These are phyloP conservation scores for Cytospora chrysosperma DNA, from an alignment of 2,329 filamentous ascomycete genomes.

Conservation along the genomic window DNA sequence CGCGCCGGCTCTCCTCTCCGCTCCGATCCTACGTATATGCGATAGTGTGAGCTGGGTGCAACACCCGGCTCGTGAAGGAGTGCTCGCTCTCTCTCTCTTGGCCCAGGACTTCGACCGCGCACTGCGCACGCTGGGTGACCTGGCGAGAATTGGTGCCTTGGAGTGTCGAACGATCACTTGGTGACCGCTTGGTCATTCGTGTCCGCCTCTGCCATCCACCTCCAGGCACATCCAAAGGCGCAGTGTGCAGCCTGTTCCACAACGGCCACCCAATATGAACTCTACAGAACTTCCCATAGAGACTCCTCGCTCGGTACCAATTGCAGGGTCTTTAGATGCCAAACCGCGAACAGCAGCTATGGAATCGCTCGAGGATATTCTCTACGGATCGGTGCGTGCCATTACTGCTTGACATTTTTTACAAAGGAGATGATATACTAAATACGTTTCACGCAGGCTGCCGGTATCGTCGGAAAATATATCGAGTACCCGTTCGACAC, in stretches of 20 bases:
- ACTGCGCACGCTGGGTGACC: background rate
- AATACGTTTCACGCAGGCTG: constrained; percentile 50
- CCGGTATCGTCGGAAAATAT: constrained; percentile 88
- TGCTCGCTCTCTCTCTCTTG: constrained; percentile 1
- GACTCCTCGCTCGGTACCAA: constrained; percentile 11
- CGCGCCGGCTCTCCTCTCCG: background rate
- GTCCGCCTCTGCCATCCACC: background rate
- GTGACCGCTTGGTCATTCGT: constrained; percentile 2
- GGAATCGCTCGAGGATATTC: constrained; percentile 80
- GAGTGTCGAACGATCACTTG: background rate
- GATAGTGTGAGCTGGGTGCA: constrained; percentile 20
- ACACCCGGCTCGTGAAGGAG: constrained; percentile 19
- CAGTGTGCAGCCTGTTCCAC: constrained; percentile 13
- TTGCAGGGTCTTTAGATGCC: constrained; percentile 23
- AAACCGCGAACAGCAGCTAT: constrained; percentile 43
- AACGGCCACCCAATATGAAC: constrained; percentile 17
- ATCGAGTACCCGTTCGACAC: constrained; percentile 99
- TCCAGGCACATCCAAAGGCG: background rate
- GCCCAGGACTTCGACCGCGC: constrained; percentile 1
- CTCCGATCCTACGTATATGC: constrained; percentile 9
- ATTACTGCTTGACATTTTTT: background rate
- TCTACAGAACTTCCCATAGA: constrained; percentile 17
- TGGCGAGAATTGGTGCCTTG: background rate
- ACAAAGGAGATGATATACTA: background rate
- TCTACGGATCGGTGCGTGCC: constrained; percentile 76